phyloP scores from a whole-genome alignment of 106 monocot genomes.

The Platanthera zijinensis region DNA sequence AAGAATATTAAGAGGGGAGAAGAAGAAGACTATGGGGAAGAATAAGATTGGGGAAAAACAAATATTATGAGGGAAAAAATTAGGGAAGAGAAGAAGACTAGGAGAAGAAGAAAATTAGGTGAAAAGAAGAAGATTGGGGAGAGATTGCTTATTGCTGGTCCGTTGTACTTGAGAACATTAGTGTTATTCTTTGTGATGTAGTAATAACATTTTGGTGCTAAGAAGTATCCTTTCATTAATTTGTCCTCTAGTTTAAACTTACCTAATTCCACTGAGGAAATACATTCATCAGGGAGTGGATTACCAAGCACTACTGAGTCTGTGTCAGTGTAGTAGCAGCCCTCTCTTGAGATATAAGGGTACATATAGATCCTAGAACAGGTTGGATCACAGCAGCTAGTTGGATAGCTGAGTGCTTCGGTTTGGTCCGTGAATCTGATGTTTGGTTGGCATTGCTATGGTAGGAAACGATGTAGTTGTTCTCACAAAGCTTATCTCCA shows the following conservation, averaged over 20 bases:
- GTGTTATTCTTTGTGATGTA: too few relatives aligned
- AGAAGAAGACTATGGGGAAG: too few relatives aligned
- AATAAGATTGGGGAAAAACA: too few relatives aligned
- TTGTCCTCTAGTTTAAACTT: conserved; percentile 2
- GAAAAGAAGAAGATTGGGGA: too few relatives aligned
- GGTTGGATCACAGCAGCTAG: background rate
- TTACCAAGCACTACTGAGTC: conserved; percentile 4
- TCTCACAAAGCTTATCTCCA: background rate
- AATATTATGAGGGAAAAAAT: too few relatives aligned
- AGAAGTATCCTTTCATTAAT: background rate
- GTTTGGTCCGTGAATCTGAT: too few relatives aligned
- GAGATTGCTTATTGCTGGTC: too few relatives aligned
- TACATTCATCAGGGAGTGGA: background rate
- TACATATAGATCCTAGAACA: too few relatives aligned
- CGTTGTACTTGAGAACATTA: background rate
- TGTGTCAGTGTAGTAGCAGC: conserved; percentile 7
- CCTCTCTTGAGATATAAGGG: conserved; percentile 3
- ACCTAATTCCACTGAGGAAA: background rate
- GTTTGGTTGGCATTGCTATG: too few relatives aligned
- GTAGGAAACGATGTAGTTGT: background rate
- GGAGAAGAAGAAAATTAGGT: too few relatives aligned
- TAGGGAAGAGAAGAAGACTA: too few relatives aligned
- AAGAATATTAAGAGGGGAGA: too few relatives aligned
- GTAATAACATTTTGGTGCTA: background rate
- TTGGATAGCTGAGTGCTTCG: background rate